phyloP scores from a whole-genome alignment of 441 rosid species.

The Pelargonium fulgidum region DNA sequence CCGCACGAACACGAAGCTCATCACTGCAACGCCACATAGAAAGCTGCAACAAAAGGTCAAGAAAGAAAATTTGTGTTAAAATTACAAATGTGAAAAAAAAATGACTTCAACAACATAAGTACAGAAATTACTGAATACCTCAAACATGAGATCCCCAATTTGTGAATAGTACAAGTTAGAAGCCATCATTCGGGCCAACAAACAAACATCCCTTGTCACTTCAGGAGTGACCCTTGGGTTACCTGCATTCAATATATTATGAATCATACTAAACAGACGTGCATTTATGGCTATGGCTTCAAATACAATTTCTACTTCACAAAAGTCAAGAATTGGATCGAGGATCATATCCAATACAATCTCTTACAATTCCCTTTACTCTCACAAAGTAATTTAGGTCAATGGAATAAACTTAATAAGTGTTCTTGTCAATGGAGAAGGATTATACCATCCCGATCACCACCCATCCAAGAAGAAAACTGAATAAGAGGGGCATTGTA shows the following conservation, averaged over 20 bases:
- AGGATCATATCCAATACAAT: too few relatives aligned
- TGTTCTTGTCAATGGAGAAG: background rate
- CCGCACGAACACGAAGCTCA: slow-evolving; percentile 69
- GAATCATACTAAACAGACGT: too few relatives aligned
- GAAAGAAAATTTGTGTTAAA: background rate
- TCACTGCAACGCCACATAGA: slow-evolving; percentile 99
- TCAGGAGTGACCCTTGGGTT: background rate
- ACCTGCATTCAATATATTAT: too few relatives aligned
- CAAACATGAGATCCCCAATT: slow-evolving; percentile 67
- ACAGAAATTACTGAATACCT: slow-evolving; percentile 31
- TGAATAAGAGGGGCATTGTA: slow-evolving; percentile 15
- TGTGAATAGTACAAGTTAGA: slow-evolving; percentile 59
- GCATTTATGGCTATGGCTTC: too few relatives aligned
- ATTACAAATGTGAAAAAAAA: slow-evolving; percentile 29
- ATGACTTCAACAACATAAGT: background rate
- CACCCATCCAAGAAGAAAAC: too few relatives aligned
- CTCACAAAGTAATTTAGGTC: background rate
- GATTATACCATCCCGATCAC: slow-evolving; percentile 26
- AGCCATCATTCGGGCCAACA: slow-evolving; percentile 77
- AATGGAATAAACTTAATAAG: background rate
- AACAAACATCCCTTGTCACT: slow-evolving; percentile 71
- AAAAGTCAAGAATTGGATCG: too few relatives aligned
- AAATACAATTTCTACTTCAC: too few relatives aligned
- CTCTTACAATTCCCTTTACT: too few relatives aligned
- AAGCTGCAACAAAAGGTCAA: slow-evolving; percentile 39